Percentiles rank a stretch among this genome's conserved stretches.
These are phyloP conservation scores for Candida tallmaniae DNA, from an alignment of 805 yeast genomes.

Conservation along the genomic window DNA sequence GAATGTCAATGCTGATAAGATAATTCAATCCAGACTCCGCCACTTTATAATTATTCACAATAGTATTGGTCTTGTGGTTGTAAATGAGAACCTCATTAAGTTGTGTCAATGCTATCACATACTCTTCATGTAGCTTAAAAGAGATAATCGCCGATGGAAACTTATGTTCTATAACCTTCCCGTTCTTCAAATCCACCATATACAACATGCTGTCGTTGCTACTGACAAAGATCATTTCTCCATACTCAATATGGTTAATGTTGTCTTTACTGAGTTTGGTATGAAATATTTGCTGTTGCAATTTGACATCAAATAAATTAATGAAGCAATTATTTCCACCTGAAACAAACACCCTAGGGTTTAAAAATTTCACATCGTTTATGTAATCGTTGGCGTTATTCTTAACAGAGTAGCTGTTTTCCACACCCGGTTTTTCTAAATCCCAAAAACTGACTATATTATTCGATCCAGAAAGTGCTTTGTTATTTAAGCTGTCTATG, in stretches of 20 bases:
- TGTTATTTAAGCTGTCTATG: constrained; percentile 3
- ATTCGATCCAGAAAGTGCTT: constrained; percentile 12
- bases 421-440: constrained; percentile 5
- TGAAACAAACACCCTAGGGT: constrained; percentile 16
- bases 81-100: constrained; percentile 7
- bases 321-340: constrained; percentile 24
- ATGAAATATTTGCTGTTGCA: constrained; percentile 11
- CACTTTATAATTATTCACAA: constrained; percentile 7
- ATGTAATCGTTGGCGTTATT: constrained; percentile 14
- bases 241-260: constrained; percentile 17
- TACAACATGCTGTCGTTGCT: constrained; percentile 20
- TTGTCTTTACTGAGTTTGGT: constrained; percentile 20
- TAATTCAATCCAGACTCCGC: constrained; percentile 1
- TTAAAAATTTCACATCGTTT: constrained; percentile 17
- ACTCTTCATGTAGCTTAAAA: constrained; percentile 4
- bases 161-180: constrained; percentile 9
- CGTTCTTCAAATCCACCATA: constrained; percentile 21
- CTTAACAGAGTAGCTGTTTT: constrained; percentile 2
- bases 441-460: constrained; percentile 19
- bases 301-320: constrained; percentile 21
- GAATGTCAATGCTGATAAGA: constrained; percentile 1
- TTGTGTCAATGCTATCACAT: constrained; percentile 5
- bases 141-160: constrained; percentile 8
- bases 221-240: constrained; percentile 12
- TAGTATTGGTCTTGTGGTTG: not conserved